Evolutionary conservation across 2,329 filamentous ascomycete species (phyloP).

Genomic region (Monosporascus sp.): DNA sequence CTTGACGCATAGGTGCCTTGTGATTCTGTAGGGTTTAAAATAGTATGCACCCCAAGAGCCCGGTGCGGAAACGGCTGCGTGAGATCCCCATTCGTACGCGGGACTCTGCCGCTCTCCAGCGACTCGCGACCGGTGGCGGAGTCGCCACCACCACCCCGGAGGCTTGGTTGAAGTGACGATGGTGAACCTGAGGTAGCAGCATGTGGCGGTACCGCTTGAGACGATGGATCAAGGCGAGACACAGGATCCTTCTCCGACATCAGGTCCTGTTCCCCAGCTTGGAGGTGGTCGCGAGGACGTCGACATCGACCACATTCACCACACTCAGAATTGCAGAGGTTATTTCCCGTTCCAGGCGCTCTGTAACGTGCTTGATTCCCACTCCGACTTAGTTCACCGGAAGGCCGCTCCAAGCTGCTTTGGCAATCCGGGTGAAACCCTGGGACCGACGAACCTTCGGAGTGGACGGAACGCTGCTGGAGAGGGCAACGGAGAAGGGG

Average conservation of each 20-base stretch:
- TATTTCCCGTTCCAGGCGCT: constrained; percentile 20
- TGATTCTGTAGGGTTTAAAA: constrained; percentile 36
- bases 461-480: constrained; percentile 24
- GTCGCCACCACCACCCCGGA: constrained; percentile 26
- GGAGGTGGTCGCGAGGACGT: constrained; percentile 43
- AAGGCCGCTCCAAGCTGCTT: constrained; percentile 15
- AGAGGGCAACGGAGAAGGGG: constrained; percentile 23
- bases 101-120: constrained; percentile 21
- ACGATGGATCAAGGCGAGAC: constrained; percentile 50
- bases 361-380: constrained; percentile 20
- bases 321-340: constrained; percentile 20
- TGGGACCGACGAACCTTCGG: constrained; percentile 23
- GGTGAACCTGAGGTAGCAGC: constrained; percentile 28
- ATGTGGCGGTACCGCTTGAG: constrained; percentile 39
- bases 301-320: constrained; percentile 49
- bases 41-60: constrained; percentile 36
- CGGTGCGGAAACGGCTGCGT: constrained; percentile 26
- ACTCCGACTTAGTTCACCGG: constrained; percentile 19
- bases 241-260: constrained; percentile 59
- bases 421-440: constrained; percentile 16
- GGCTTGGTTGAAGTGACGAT: constrained; percentile 20
- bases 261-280: constrained; percentile 53
- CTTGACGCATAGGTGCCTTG: constrained; percentile 11
- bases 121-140: constrained; percentile 18
- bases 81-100: constrained; percentile 24